phyloP scores from a whole-genome alignment of 306 rosid genomes.

The Dalbergia oliveri region DNA sequence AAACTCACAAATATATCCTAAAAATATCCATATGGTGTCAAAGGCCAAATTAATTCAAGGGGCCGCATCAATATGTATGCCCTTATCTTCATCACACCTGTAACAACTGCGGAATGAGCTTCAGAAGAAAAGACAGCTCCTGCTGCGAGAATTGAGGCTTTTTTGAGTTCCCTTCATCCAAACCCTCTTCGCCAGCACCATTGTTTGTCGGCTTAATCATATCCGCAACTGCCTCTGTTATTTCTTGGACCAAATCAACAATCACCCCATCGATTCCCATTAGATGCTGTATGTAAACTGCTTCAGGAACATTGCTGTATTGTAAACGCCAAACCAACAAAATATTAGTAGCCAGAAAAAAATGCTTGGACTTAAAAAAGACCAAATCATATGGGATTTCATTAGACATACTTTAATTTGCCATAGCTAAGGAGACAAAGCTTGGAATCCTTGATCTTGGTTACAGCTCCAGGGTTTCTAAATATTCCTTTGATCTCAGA shows the following conservation, averaged over 20 bases:
- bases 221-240: conserved; percentile 70
- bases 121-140: conserved; percentile 83
- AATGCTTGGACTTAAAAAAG: neutral
- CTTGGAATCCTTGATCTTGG: conserved; percentile 78
- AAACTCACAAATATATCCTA: no score
- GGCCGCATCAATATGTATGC: no score
- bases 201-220: conserved; percentile 59
- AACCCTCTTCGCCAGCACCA: conserved; percentile 50
- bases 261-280: conserved; percentile 96
- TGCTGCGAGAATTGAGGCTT: conserved; percentile 75
- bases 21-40: neutral
- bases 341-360: neutral
- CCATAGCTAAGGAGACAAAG: conserved; percentile 88
- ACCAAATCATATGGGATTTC: no score
- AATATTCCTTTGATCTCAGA: conserved; percentile 82
- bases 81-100: conserved; percentile 43
- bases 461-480: conserved; percentile 71
- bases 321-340: neutral
- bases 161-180: conserved; percentile 59
- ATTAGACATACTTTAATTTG: conserved; percentile 68
- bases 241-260: conserved; percentile 85
- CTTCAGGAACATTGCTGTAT: conserved; percentile 88
- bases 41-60: conserved; percentile 1
- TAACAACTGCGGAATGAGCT: conserved; percentile 84
- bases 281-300: conserved; percentile 85